phyloP scores from a whole-genome alignment of 2,329 filamentous ascomycete species.

The Fusarium palustre region DNA sequence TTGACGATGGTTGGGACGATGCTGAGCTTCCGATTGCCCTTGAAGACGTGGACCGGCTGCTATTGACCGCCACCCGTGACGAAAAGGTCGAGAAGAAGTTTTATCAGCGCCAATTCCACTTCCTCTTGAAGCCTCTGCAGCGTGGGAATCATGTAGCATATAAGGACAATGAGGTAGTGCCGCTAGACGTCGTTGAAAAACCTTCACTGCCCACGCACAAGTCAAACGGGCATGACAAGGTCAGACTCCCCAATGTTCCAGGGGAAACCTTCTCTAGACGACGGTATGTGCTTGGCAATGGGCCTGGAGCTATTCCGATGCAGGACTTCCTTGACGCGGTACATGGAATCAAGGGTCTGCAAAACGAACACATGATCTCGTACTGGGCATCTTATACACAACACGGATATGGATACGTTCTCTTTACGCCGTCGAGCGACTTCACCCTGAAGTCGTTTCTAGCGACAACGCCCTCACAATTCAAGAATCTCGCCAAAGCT shows the following conservation, averaged over 20 bases:
- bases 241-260: constrained; percentile 72
- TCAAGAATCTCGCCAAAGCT: constrained; percentile 71
- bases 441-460: constrained; percentile 76
- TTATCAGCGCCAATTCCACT: constrained; percentile 76
- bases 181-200: constrained; percentile 74
- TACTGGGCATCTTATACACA: constrained; percentile 78
- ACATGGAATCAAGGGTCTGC: constrained; percentile 66
- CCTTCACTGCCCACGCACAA: constrained; percentile 57
- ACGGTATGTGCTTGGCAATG: constrained; percentile 63
- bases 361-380: constrained; percentile 77
- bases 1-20: constrained; percentile 83
- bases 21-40: constrained; percentile 76
- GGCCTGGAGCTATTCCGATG: constrained; percentile 57
- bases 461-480: constrained; percentile 69
- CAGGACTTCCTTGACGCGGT: constrained; percentile 72
- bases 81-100: constrained; percentile 75
- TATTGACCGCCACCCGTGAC: constrained; percentile 69
- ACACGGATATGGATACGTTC: constrained; percentile 70
- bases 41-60: constrained; percentile 73
- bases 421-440: constrained; percentile 75
- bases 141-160: constrained; percentile 73
- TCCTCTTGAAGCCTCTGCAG: constrained; percentile 72
- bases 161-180: constrained; percentile 74
- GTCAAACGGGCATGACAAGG: constrained; percentile 63
- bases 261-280: constrained; percentile 69